These are phyloP conservation scores for Prunus armeniaca DNA, from an alignment of 306 rosid genomes.

Conservation along the genomic window DNA sequence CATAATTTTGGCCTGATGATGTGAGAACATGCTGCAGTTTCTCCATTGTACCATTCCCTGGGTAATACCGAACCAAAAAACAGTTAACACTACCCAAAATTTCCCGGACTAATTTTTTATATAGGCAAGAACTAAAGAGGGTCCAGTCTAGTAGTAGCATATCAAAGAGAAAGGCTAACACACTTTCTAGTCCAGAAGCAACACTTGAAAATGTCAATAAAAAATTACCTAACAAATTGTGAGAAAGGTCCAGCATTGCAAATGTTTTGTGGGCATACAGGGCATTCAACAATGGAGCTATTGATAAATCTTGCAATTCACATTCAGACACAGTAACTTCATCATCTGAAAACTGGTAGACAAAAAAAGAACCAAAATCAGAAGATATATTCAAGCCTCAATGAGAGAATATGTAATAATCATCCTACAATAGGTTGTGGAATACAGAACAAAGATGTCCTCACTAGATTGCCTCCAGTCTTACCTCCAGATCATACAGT, in stretches of 20 bases:
- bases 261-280: slow-evolving; percentile 63
- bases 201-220: neutral
- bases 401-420: neutral
- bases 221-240: slow-evolving; percentile 72
- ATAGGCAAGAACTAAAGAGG: slow-evolving; percentile 4
- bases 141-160: slow-evolving; percentile 7
- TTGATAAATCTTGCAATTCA: slow-evolving; percentile 84
- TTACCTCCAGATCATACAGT: slow-evolving; percentile 88
- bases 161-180: slow-evolving; percentile 5
- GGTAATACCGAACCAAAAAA: slow-evolving; percentile 26
- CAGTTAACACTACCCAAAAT: slow-evolving; percentile 15
- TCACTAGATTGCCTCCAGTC: neutral
- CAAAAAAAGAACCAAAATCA: slow-evolving; percentile 21
- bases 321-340: slow-evolving; percentile 78
- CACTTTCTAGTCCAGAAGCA: slow-evolving; percentile 14
- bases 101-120: neutral
- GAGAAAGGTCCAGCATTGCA: slow-evolving; percentile 86
- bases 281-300: slow-evolving; percentile 79
- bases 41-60: slow-evolving; percentile 88
- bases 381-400: slow-evolving; percentile 12
- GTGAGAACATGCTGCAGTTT: slow-evolving; percentile 75
- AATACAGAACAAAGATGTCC: slow-evolving; percentile 13
- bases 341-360: slow-evolving; percentile 80
- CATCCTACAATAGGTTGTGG: slow-evolving; percentile 11
- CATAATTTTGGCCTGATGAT: slow-evolving; percentile 64